A percentile compares a stretch with the other conserved stretches of the same genome.
Conservation (phyloP, 2,329 filamentous ascomycete genomes). For the Cryphonectria naterciae region DNA sequence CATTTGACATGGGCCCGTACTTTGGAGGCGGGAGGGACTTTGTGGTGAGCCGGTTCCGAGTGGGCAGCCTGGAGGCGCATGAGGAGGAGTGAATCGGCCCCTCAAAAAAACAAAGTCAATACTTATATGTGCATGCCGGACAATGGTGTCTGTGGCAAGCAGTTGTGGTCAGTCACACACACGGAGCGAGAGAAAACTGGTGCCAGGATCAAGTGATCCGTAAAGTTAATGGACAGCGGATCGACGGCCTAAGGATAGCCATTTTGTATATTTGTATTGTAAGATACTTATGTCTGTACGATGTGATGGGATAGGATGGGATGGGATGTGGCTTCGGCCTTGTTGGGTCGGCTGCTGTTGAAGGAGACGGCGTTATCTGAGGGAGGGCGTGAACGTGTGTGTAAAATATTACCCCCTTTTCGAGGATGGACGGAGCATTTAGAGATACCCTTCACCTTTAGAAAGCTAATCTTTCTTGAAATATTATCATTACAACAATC, state of each 20-base stretch:
- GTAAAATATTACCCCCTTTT: neutral
- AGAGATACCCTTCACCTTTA: slow-evolving; percentile 5
- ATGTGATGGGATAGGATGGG: neutral
- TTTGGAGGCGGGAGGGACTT: slow-evolving; percentile 24
- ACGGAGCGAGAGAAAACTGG: no score
- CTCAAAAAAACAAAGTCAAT: neutral
- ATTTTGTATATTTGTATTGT: neutral
- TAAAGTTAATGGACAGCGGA: neutral
- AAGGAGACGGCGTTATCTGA: neutral
- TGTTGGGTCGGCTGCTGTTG: neutral
- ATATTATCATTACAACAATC: neutral
- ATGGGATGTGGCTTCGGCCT: neutral
- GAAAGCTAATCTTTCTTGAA: neutral
- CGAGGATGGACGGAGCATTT: neutral
- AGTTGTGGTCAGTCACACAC: neutral
- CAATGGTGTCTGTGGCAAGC: neutral
- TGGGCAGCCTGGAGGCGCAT: slow-evolving; percentile 28
- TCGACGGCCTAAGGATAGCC: neutral
- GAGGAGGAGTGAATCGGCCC: slow-evolving; percentile 25
- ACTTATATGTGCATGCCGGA: neutral
- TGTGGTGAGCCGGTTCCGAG: slow-evolving; percentile 23
- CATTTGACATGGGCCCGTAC: slow-evolving; percentile 21
- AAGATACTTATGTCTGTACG: neutral
- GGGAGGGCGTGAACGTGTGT: neutral
- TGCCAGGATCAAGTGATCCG: neutral